Base-by-base conservation (phyloP, 1,284 basidiomycete species). In the Microbotryum violaceum region DNA sequence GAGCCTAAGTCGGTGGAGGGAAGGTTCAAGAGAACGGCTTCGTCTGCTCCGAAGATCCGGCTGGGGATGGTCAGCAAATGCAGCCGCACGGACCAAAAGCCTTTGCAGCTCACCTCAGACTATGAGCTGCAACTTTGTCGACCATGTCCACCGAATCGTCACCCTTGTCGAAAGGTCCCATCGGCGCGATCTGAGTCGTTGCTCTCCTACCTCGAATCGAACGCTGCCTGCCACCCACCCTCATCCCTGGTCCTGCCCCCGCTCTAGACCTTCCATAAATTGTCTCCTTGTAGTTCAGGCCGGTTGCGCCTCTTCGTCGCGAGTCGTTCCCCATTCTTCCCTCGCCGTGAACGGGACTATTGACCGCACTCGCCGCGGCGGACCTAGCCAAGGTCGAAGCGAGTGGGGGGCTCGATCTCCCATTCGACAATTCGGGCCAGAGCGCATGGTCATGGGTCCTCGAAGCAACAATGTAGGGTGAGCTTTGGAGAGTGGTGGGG, bases 251-350 rank as follows among this genome's bases (percentile, higher is more conserved):
- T 0, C 80, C 84, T 5, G 85, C 85, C 0, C 79, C 78, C 37
- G 80, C 57, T 12, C 56, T 74, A 2, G 75, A 79, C 18, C 80
- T 79, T 2, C 82, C 86, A 80, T 91, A 85, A 70, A 94, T 93
- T 1, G 91, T 94, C 70, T 87, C 84, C 6, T 87, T 87, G 73
- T 92, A 86, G 70, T 85, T 87, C 64, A 93, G 79, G 5, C 82
- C 80, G 1, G 79, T 78, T 0, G 84, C 83, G 20, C 71, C 73
- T 44, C 68, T 56, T 14, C 61, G 27, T 2, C 23, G 20, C 4
- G 60, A 23, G 3, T 20, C 33, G 0, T n/a, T 31, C 37, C 9
- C 27, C 47, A 37, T 4, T 3, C n/a, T 23, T 6, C 12, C 27
- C 8, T 20, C n/a, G n/a, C 27, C 20, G 82, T 83, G 42, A 80